phyloP scores from a whole-genome alignment of 1,284 basidiomycete species.

The Cryptococcus amylolentus region DNA sequence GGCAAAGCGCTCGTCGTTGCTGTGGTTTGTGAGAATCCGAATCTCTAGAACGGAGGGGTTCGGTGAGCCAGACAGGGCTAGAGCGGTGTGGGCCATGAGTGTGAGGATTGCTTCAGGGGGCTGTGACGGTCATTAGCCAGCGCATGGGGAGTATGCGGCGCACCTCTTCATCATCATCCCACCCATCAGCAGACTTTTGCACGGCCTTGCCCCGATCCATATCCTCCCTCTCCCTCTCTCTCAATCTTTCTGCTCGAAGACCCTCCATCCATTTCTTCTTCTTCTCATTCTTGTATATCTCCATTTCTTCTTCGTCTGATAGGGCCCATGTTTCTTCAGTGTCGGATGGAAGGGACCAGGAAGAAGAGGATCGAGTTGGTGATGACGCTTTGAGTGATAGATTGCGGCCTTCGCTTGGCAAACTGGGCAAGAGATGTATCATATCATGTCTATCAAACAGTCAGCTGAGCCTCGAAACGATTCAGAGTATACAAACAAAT shows the following conservation, averaged over 20 bases:
- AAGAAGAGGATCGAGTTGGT: slow-evolving; percentile 16
- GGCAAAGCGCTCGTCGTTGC: slow-evolving; percentile 63
- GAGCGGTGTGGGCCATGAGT: slow-evolving; percentile 72
- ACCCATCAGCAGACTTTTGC: slow-evolving; percentile 29
- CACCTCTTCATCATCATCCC: slow-evolving; percentile 73
- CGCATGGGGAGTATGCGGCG: background rate
- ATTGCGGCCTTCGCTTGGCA: slow-evolving; percentile 8
- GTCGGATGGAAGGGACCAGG: slow-evolving; percentile 63
- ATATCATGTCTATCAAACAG: slow-evolving; percentile 64
- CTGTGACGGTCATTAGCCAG: slow-evolving; percentile 47
- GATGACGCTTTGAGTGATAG: slow-evolving; percentile 3
- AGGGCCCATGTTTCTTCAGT: slow-evolving; percentile 76
- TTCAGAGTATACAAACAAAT: background rate
- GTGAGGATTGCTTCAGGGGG: slow-evolving; percentile 62
- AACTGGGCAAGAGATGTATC: slow-evolving; percentile 63
- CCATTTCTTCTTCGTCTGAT: slow-evolving; percentile 61
- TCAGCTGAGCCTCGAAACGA: background rate
- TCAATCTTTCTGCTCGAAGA: slow-evolving; percentile 61
- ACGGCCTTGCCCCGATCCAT: slow-evolving; percentile 14
- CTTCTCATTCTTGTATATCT: slow-evolving; percentile 61
- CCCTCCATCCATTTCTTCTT: slow-evolving; percentile 61
- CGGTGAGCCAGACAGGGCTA: slow-evolving; percentile 62
- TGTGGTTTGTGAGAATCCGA: slow-evolving; percentile 81
- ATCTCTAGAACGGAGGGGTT: slow-evolving; percentile 75
- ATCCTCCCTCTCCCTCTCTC: slow-evolving; percentile 44